phyloP scores from a whole-genome alignment of 345 rosid species.

The Rhodomyrtus tomentosa region DNA sequence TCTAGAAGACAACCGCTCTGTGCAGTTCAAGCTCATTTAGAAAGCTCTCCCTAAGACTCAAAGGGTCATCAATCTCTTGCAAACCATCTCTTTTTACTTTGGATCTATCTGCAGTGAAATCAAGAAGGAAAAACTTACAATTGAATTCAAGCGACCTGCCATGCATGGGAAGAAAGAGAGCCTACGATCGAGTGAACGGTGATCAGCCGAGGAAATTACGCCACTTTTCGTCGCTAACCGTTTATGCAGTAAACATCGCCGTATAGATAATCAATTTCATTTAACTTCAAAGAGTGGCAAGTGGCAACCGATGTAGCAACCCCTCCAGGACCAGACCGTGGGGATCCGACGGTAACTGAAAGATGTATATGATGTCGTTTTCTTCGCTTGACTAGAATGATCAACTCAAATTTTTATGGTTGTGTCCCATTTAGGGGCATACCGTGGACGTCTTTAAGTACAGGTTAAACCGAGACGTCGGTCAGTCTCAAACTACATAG shows the following conservation, averaged over 20 bases:
- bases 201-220: background rate
- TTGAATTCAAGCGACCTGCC: background rate
- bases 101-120: background rate
- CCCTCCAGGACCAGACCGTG: background rate
- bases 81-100: background rate
- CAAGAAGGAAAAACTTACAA: background rate
- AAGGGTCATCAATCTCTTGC: background rate
- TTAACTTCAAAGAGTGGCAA: background rate
- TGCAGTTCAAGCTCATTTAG: background rate
- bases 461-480: background rate
- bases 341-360: background rate
- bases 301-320: background rate
- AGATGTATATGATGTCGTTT: no score
- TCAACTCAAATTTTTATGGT: background rate
- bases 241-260: background rate
- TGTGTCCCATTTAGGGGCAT: background rate
- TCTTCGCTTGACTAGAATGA: background rate
- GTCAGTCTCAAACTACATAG: background rate
- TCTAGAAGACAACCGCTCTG: background rate
- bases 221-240: background rate
- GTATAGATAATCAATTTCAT: background rate
- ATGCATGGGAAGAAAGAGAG: background rate
- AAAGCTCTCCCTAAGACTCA: background rate
- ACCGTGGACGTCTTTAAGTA: background rate
- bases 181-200: background rate